phyloP scores from a whole-genome alignment of 192 early-diverging fungal genomes.

The Rhizophlyctis rosea region DNA sequence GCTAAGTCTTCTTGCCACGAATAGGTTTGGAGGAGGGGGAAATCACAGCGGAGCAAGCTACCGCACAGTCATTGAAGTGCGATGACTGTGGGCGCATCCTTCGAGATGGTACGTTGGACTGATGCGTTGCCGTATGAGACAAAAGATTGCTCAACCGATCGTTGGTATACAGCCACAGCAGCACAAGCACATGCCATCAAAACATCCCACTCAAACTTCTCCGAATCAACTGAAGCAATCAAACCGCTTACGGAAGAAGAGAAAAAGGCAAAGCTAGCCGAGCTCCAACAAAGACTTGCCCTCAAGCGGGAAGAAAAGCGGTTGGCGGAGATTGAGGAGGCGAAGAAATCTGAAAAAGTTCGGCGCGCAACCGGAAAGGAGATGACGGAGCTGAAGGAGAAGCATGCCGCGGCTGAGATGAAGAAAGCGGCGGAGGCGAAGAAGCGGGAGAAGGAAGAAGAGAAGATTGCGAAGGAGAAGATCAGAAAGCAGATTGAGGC shows the following conservation, averaged over 20 bases:
- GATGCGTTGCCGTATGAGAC: background rate
- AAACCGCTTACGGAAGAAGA: constrained; percentile 80
- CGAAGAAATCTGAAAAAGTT: constrained; percentile 66
- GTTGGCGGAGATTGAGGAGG: constrained; percentile 61
- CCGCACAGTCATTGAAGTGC: constrained; percentile 75
- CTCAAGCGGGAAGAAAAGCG: constrained; percentile 65
- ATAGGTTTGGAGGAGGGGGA: constrained; percentile 49
- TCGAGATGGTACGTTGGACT: constrained; percentile 54
- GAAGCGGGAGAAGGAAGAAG: constrained; percentile 75
- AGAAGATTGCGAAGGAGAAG: constrained; percentile 66
- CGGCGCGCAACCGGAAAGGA: constrained; percentile 71
- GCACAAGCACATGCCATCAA: constrained; percentile 76
- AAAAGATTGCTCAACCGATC: background rate
- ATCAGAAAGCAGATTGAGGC: constrained; percentile 77
- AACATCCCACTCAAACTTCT: constrained; percentile 71
- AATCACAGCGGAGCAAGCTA: constrained; percentile 68
- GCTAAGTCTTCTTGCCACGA: constrained; percentile 6
- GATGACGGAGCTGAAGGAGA: constrained; percentile 62
- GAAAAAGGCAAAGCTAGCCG: constrained; percentile 66
- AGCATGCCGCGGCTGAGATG: constrained; percentile 70
- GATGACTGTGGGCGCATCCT: constrained; percentile 81
- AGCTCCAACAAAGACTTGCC: constrained; percentile 62
- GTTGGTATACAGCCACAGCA: constrained; percentile 44
- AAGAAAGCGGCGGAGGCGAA: constrained; percentile 67
- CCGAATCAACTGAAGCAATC: constrained; percentile 70